A percentile compares a stretch with the other conserved stretches of the same genome.
These are phyloP conservation scores for Passalora sequoiae DNA, from an alignment of 2,329 filamentous ascomycete species.

Conservation along the genomic window DNA sequence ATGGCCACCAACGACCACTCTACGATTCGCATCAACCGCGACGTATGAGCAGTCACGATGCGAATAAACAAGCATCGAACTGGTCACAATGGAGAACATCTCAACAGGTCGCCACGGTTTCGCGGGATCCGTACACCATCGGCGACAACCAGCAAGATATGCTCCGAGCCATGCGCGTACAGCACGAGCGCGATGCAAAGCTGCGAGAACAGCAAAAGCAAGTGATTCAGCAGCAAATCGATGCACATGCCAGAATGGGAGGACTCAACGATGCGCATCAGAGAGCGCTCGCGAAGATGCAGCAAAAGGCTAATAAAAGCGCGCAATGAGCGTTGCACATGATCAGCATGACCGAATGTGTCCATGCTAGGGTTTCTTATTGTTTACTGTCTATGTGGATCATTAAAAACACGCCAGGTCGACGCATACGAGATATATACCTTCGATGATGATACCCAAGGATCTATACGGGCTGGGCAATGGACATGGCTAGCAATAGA, in stretches of 20 bases:
- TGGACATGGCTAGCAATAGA: too few relatives aligned
- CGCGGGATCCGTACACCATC: conserved; percentile 21
- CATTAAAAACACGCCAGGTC: neutral
- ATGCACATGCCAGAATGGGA: conserved; percentile 69
- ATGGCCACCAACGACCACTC: conserved; percentile 7
- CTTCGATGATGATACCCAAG: conserved; percentile 2
- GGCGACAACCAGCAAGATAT: conserved; percentile 40
- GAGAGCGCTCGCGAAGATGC: conserved; percentile 75
- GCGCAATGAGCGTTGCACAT: conserved; percentile 1
- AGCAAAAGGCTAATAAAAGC: conserved; percentile 43
- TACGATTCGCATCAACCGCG: conserved; percentile 56
- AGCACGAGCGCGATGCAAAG: conserved; percentile 50
- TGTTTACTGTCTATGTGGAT: neutral
- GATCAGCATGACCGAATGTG: neutral
- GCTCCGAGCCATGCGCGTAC: conserved; percentile 56
- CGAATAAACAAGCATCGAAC: conserved; percentile 41
- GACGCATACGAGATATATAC: conserved; percentile 1
- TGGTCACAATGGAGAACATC: conserved; percentile 53
- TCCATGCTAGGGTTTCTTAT: neutral
- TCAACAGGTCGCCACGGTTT: conserved; percentile 43
- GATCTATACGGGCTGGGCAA: conserved; percentile 1
- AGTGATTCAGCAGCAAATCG: conserved; percentile 59
- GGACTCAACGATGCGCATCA: conserved; percentile 71
- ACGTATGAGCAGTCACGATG: conserved; percentile 42
- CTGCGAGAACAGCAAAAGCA: conserved; percentile 56